A percentile compares a stretch with the other conserved stretches of the same genome.
Evolutionary conservation across 805 yeast species (phyloP).

Genomic region (Yarrowia sp.): DNA sequence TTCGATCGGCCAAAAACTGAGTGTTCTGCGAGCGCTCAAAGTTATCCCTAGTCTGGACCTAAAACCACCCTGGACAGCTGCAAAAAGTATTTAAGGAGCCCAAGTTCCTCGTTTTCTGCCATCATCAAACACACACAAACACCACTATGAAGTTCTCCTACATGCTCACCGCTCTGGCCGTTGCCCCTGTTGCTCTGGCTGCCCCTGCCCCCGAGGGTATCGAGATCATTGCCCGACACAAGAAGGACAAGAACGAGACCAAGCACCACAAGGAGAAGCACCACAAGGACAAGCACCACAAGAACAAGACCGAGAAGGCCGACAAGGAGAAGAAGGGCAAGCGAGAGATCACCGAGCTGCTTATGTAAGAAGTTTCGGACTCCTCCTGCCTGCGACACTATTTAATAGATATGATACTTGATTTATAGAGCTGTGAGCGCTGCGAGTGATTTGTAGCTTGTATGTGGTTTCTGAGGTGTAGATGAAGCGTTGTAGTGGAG

Average conservation of each 20-base stretch:
- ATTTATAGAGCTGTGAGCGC: too few relatives aligned
- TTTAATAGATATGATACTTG: too few relatives aligned
- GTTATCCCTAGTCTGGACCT: too few relatives aligned
- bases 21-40: too few relatives aligned
- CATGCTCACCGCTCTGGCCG: conserved; percentile 14
- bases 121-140: background rate
- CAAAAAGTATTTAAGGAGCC: background rate
- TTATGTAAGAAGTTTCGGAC: background rate
- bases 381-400: too few relatives aligned
- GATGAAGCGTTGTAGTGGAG: too few relatives aligned
- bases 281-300: conserved; percentile 19
- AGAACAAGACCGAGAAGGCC: background rate
- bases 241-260: conserved; percentile 16
- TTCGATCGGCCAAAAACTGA: background rate
- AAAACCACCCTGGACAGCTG: background rate
- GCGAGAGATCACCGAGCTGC: conserved; percentile 10
- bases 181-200: conserved; percentile 12
- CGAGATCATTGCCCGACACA: conserved; percentile 3
- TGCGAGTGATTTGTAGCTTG: too few relatives aligned
- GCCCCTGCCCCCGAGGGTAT: conserved; percentile 20
- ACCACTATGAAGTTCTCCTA: conserved; percentile 8
- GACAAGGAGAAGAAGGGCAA: conserved; percentile 13
- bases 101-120: too few relatives aligned
- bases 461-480: too few relatives aligned
- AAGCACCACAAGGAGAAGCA: conserved; percentile 22